These are phyloP conservation scores for Globisporangium alternatum DNA, from an alignment of 352 stramenopile species.

Conservation along the genomic window DNA sequence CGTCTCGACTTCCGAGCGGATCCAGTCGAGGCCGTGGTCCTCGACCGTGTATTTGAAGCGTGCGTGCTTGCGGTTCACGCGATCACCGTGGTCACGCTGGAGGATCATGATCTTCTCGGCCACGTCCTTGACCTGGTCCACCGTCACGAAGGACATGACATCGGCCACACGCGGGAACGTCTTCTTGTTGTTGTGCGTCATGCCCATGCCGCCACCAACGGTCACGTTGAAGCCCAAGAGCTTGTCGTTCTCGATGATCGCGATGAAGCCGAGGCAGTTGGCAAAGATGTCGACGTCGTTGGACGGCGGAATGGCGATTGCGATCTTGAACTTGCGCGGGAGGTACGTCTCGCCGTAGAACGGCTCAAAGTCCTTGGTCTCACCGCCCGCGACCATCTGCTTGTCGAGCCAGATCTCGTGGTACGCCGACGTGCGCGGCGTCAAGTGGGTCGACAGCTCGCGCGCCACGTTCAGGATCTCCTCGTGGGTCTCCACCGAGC, in stretches of 20 bases:
- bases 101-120: constrained; percentile 94
- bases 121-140: constrained; percentile 87
- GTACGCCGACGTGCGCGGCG: constrained; percentile 93
- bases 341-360: constrained; percentile 97
- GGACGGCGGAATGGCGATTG: constrained; percentile 95
- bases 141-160: constrained; percentile 94
- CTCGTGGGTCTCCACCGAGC: constrained; percentile 86
- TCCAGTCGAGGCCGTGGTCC: constrained; percentile 94
- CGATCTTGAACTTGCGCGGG: constrained; percentile 99
- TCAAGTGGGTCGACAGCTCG: constrained; percentile 92
- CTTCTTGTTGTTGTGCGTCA: constrained; percentile 97
- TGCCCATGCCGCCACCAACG: constrained; percentile 96
- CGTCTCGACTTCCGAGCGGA: constrained; percentile 91
- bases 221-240: constrained; percentile 95
- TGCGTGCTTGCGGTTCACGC: constrained; percentile 95
- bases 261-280: constrained; percentile 95
- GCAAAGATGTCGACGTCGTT: constrained; percentile 98
- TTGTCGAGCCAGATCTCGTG: constrained; percentile 98
- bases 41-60: constrained; percentile 99
- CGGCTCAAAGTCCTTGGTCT: constrained; percentile 96
- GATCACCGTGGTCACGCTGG: constrained; percentile 96
- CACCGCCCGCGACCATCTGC: constrained; percentile 92
- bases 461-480: constrained; percentile 84
- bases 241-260: constrained; percentile 86
- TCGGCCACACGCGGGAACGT: constrained; percentile 97